Evolutionary conservation across 345 rosid genomes (phyloP), one percentile per base, ranked within the genome.

Genomic region (Crucihimalaya himalaica): DNA sequence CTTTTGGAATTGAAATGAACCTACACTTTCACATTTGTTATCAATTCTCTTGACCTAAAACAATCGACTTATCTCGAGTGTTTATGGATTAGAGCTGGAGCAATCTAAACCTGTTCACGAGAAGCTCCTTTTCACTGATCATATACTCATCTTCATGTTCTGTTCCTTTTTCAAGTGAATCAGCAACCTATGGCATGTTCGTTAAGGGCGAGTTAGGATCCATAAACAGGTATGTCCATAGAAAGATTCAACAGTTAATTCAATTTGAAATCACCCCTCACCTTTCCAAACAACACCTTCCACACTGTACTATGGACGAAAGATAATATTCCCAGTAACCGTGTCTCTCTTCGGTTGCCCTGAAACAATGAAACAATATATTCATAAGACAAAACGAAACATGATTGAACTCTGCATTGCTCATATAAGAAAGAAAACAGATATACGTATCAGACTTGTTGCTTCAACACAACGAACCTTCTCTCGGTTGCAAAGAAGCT

Each of bases 121-220:
- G 92, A 37, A 95, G 99, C 76, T 95, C 98, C 71, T 87, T 96
- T 86, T 96, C 99, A 19, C 99, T 96, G 73, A 96, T 96, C 98
- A 96, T 96, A 82, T 96, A 96, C 81, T 95, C 99, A 69, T 90
- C 99, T 80, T 96, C 99, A 48, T 96, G 97, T 79, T 96, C 98
- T 58, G 98, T 96, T 63, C 99, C 99, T 84, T 92, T 96, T 81
- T 96, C 98, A 70, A 96, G 98, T 48, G 99, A 96, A 77, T 96
- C 98, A 23, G 98, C 99, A 50, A 89, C 95, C 98, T 96, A 76
- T 34, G 31, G 13, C 16, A 62, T 46, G 9, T 35, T 40, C 0
- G 13, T 68, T 6, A 28, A 35, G 37, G 37, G 66, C 2, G 1
- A 47, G 14, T 70, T 13, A 70, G 27, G 4, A 61, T 53, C 70